A percentile compares a stretch with the other conserved stretches of the same genome.
phyloP scores from a whole-genome alignment of 2,329 filamentous ascomycete species.

The Orbilia brochopaga region DNA sequence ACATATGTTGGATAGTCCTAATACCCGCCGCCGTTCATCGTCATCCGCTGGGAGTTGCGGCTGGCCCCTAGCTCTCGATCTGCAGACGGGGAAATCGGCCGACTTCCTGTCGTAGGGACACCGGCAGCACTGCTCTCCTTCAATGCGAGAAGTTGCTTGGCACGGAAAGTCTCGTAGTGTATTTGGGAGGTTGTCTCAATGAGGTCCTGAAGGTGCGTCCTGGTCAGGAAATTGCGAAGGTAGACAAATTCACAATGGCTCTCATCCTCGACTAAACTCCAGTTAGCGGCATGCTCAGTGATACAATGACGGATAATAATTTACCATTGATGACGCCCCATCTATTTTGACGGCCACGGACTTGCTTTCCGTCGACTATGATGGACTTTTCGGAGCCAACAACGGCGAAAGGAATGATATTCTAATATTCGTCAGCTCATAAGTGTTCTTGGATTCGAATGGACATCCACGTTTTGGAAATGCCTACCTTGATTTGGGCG shows the following conservation, averaged over 20 bases:
- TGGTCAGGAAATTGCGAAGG: constrained; percentile 96
- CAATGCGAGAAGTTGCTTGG: constrained; percentile 95
- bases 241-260: constrained; percentile 99
- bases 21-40: constrained; percentile 94
- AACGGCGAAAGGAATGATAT: constrained; percentile 94
- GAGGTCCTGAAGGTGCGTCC: constrained; percentile 96
- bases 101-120: constrained; percentile 68
- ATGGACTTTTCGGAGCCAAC: constrained; percentile 98
- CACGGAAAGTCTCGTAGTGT: constrained; percentile 99
- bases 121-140: constrained; percentile 96
- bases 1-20: constrained; percentile 41
- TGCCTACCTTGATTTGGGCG: constrained; percentile 87
- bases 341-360: constrained; percentile 95
- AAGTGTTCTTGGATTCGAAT: neutral
- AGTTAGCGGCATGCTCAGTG: constrained; percentile 21
- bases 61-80: constrained; percentile 83
- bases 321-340: constrained; percentile 92
- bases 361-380: constrained; percentile 95
- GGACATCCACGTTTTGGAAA: neutral
- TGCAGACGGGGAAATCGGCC: constrained; percentile 92
- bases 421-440: constrained; percentile 62
- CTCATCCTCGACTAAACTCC: constrained; percentile 80
- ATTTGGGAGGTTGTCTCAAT: constrained; percentile 99
- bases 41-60: constrained; percentile 95
- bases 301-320: neutral